Evolutionary conservation across 75 land plant species (phyloP), one percentile per base, ranked within the genome.

Genomic region (Sequoiadendron giganteum): DNA sequence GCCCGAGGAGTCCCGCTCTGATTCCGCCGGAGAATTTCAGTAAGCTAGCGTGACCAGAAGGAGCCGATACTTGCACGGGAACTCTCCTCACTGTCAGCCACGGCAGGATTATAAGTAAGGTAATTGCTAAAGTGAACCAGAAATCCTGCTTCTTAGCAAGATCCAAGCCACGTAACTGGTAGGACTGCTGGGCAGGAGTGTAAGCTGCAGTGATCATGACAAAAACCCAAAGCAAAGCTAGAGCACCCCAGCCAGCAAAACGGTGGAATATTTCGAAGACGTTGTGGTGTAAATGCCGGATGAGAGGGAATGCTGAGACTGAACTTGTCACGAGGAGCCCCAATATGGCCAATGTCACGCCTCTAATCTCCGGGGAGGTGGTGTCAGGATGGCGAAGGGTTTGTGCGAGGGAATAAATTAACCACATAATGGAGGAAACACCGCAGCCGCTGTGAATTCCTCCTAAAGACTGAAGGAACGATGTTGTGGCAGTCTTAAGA

Each of bases 1-100:
- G 52, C 52, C 52, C 52, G 10, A 49, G 52, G 10, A 49, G 52
- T 10, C 52, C 52, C 13, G 10, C 52, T 76, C 90, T 82, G 0
- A 93, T 80, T 34, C 94, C 95, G 11, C 93, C 93, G 11, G 83
- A 40, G 81, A 92, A 93, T 16, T 90, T 93, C 42, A 94, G 93
- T 38, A 92, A 77, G 25, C 93, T 87, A 14, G 93, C 93, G 61
- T 91, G 93, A 68, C 82, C 80, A 11, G 95, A 91, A 13, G 93
- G 89, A 16, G 90, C 85, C 8, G 90, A n/a, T 30, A 89, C 88
- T 3, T 61, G 39, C 40, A 90, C 94, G 0, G 93, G 91, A 2
- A 94, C 94, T 10, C 90, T 86, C 38, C 88, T 80, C 15, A 94
- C 90, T 0, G 87, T 89, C 25, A 91, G 25, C 95, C 94, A 94